Percentiles rank a stretch among this genome's conserved stretches.
Conservation (phyloP, 139 green algal genomes). For the Volvox reticuliferus region DNA sequence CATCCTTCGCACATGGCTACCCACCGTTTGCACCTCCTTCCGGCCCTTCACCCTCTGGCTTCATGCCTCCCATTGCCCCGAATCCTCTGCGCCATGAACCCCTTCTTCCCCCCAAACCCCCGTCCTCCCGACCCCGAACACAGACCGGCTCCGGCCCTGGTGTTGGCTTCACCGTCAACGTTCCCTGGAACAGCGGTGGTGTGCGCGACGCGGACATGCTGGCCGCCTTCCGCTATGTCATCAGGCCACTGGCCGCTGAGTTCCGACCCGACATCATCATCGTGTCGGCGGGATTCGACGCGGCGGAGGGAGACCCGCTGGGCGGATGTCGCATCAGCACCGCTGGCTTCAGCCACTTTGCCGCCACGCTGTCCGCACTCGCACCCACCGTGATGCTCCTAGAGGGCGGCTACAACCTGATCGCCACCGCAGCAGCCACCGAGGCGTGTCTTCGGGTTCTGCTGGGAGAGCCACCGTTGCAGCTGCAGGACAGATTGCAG, state of each 20-base stretch:
- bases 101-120: not conserved
- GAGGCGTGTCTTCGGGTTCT: slow-evolving; percentile 82
- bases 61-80: not conserved
- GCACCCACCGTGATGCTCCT: slow-evolving; percentile 77
- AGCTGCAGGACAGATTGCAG: slow-evolving; percentile 40
- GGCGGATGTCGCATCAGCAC: slow-evolving; percentile 75
- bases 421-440: slow-evolving; percentile 67
- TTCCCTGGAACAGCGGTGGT: slow-evolving; percentile 71
- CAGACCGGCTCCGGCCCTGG: slow-evolving; percentile 54
- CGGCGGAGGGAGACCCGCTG: slow-evolving; percentile 77
- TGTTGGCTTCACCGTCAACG: slow-evolving; percentile 79
- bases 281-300: slow-evolving; percentile 85
- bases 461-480: slow-evolving; percentile 67
- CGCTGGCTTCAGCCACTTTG: slow-evolving; percentile 79
- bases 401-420: slow-evolving; percentile 87
- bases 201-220: slow-evolving; percentile 78
- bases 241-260: slow-evolving; percentile 74
- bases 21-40: not conserved
- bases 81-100: not conserved
- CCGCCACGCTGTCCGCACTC: slow-evolving; percentile 69
- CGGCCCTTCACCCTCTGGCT: not conserved
- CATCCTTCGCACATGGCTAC: too few relatives aligned
- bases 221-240: slow-evolving; percentile 68
- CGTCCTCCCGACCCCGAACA: not conserved
- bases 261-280: slow-evolving; percentile 81